Conservation (phyloP, 139 green algal genomes). For the Tetradesmus lagerheimii region DNA sequence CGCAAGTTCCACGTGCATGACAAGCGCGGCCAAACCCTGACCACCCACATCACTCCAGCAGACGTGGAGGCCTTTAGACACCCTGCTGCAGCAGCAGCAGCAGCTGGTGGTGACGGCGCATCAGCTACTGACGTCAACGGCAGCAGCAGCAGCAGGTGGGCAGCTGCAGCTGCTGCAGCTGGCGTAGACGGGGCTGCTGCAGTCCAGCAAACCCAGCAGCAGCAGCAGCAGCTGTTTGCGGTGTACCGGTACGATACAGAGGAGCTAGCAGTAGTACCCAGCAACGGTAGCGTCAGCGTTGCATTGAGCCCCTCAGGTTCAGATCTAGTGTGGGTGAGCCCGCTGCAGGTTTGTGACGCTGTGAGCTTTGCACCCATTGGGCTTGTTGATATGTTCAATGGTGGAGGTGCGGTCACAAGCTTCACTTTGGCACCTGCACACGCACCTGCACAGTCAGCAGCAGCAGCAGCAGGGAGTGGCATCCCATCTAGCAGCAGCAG, state of each 20-base stretch:
- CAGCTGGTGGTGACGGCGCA: not conserved
- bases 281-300: not conserved
- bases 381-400: constrained; percentile 84
- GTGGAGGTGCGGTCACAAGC: constrained; percentile 72
- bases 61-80: constrained; percentile 71
- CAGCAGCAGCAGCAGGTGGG: constrained; percentile 23
- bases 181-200: not conserved
- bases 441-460: not conserved
- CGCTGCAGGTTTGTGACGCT: constrained; percentile 21
- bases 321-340: constrained; percentile 60
- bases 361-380: constrained; percentile 75
- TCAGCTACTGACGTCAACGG: not conserved
- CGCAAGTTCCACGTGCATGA: constrained; percentile 83
- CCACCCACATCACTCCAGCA: constrained; percentile 46
- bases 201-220: not conserved
- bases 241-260: constrained; percentile 49
- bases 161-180: not conserved
- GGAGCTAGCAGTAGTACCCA: constrained; percentile 5
- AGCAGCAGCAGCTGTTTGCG: constrained; percentile 29
- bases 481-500: constrained; percentile 23
- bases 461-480: not conserved
- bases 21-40: constrained; percentile 47
- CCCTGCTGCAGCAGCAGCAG: not conserved
- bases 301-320: not conserved
- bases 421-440: constrained; percentile 20